Base-by-base conservation (phyloP, 352 stramenopile genomes). In the Phytophthora cactorum region DNA sequence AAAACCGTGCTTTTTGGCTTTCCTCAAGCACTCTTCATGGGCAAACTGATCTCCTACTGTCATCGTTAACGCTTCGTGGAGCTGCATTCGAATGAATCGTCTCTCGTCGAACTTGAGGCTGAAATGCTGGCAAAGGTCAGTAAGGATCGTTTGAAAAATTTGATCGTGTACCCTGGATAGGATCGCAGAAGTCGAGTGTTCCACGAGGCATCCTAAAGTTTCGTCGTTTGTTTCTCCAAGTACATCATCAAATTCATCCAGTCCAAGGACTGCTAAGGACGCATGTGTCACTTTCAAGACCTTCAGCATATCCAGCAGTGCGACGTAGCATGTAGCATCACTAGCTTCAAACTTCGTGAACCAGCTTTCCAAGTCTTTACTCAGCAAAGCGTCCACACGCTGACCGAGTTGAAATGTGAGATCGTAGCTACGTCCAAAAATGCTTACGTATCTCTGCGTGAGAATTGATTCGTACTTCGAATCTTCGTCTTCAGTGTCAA, bases 381-480 rank as follows among this genome's bases (percentile, higher is more conserved):
- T 50, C 7, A 92, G 53, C 45, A 76, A 74, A 1, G 41, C 22
- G 41, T 85, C 82, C 7, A 94, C 58, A 51, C 88, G 81, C 36
- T 86, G 74, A 14, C 72, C 74, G 11, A 96, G 60, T 4, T 91
- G 59, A 46, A 66, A 61, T 36, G 66, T 83, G 7, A 97, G 58
- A 67, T 96, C 77, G 22, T 93, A 73, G 12, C 41, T 70, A 15
- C 84, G 60, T 14, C 87, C 88, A 22, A 97, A 75, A 27, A 97
- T 46, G 15, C 75, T 81, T 27, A 94, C 52, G 28, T 75, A 52
- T 46, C 72, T 70, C 52, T 82, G 66, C 45, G 49, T 44, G 28
- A 64, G 56, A 27, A 86, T 47, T 10, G 63, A 66, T 45, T 71
- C 75, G 36, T 70, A 78, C 47, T 60, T 78, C n/a, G 65, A 72